Percentiles rank a stretch among this genome's conserved stretches.
These are phyloP conservation scores for Ormosia semicastrata DNA, from an alignment of 306 rosid genomes.

Conservation along the genomic window DNA sequence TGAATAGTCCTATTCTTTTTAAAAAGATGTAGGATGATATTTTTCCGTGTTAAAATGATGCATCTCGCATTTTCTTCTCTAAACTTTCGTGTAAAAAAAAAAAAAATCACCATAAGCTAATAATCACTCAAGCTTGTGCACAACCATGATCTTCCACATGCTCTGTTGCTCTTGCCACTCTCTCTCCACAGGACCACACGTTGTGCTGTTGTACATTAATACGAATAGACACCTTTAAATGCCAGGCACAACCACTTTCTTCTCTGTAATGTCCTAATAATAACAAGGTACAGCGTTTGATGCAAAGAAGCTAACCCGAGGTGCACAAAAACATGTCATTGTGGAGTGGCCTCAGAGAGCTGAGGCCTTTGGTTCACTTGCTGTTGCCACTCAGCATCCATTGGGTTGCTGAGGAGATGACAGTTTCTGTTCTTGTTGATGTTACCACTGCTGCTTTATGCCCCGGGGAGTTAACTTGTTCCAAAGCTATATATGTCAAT, in stretches of 20 bases:
- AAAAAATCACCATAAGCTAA: background rate
- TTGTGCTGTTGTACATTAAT: background rate
- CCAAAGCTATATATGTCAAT: slow-evolving; percentile 63
- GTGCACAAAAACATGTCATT: slow-evolving; percentile 15
- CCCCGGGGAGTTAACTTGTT: slow-evolving; percentile 51
- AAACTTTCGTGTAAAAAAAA: no score
- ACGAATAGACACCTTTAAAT: background rate
- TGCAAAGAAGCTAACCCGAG: background rate
- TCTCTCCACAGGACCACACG: background rate
- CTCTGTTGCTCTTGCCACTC: background rate
- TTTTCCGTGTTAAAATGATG: no score
- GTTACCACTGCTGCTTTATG: slow-evolving; percentile 64
- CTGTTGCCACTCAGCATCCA: slow-evolving; percentile 65
- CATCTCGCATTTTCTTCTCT: no score
- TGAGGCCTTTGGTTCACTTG: slow-evolving; percentile 66
- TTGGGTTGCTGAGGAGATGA: slow-evolving; percentile 84
- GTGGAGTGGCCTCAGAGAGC: slow-evolving; percentile 42
- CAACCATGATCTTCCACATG: background rate
- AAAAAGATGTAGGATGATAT: no score
- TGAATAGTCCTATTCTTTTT: no score
- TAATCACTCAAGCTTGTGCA: background rate
- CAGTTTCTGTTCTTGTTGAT: slow-evolving; percentile 85
- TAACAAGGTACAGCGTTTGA: background rate
- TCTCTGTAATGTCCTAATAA: background rate
- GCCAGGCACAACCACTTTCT: background rate